Evolutionary conservation across 106 monocot genomes (phyloP).

Genomic region (Dendrobium nobile): DNA sequence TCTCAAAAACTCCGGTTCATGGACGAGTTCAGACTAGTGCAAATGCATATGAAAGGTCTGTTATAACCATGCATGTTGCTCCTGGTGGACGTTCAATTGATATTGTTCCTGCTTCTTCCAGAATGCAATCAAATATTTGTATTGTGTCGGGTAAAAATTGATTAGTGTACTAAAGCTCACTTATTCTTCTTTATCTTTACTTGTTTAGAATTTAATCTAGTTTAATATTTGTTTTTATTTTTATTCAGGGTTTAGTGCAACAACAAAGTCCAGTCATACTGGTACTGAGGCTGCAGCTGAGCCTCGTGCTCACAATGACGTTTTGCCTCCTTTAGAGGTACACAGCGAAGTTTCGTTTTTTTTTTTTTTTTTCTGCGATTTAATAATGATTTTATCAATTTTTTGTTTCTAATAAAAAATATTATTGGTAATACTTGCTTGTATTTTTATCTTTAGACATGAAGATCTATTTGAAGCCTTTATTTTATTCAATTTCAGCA

Average conservation of each 20-base stretch:
- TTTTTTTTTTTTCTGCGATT: background rate
- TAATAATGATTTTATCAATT: background rate
- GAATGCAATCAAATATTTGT: conserved; percentile 36
- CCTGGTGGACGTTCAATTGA: conserved; percentile 33
- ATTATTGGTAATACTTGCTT: background rate
- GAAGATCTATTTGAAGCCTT: background rate
- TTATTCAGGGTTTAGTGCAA: conserved; percentile 17
- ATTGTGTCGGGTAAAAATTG: conserved; percentile 22
- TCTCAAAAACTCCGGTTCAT: conserved; percentile 19
- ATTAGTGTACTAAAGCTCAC: background rate
- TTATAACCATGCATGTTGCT: conserved; percentile 21
- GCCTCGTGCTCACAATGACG: conserved; percentile 26
- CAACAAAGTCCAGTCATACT: conserved; percentile 33
- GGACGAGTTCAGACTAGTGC: conserved; percentile 28
- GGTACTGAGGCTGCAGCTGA: conserved; percentile 24
- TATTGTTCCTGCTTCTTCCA: conserved; percentile 11
- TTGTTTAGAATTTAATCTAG: background rate
- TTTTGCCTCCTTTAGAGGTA: conserved; percentile 53
- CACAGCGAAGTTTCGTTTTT: background rate
- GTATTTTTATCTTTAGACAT: background rate
- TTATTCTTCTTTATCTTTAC: background rate
- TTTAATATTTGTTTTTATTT: conserved; percentile 1
- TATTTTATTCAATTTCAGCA: background rate
- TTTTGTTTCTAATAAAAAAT: too few relatives aligned
- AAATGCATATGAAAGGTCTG: conserved; percentile 44